Evolutionary conservation across 1,284 basidiomycete genomes (phyloP), one percentile per base, ranked within the genome.

Genomic region (Chalciporus sp.): DNA sequence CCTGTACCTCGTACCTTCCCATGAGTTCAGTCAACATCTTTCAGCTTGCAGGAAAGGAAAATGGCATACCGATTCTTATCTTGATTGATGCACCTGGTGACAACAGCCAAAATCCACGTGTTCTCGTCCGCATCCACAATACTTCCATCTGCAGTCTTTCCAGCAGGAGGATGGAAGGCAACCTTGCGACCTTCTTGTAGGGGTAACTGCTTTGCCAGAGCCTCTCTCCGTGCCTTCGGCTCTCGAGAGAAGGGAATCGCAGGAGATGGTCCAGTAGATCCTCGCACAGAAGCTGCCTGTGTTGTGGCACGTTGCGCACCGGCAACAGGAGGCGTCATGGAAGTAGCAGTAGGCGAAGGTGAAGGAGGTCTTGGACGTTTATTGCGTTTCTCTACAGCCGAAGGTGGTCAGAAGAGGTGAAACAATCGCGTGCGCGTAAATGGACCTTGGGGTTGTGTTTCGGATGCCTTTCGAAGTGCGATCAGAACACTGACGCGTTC

Each of bases 21-120:
- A 58, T 35, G 46, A 46, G 20, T 46, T 53, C 29, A 37, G 44
- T 49, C 40, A 51, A 53, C 17, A 28, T 14, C n/a, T 31, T 20
- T 28, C 28, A 42, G 52, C 23, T 23, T 6, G 23, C 17, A 16
- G 28, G 14, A 46, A 5, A 6, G 31, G 12, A 51, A 58, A 47
- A 33, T 7, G 26, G 51, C 56, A 29, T 35, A 83, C 84, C 83
- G 76, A 62, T 86, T 83, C 66, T 86, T 88, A 58, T 88, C 86
- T 51, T 82, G 78, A 54, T 83, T 83, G 39, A 88, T 80, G 62
- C 82, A 86, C 61, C 77, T 83, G 2, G 81, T 87, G 20, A 92
- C 81, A 3, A 88, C 79, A 4, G 89, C 90, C 51, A 92, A 72
- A 55, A 92, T 92, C 90, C 90, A 92, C 17, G 85, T 83, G 49